Conservation (phyloP, 176 grass and related monocot species). For the Thalia dealbata region DNA sequence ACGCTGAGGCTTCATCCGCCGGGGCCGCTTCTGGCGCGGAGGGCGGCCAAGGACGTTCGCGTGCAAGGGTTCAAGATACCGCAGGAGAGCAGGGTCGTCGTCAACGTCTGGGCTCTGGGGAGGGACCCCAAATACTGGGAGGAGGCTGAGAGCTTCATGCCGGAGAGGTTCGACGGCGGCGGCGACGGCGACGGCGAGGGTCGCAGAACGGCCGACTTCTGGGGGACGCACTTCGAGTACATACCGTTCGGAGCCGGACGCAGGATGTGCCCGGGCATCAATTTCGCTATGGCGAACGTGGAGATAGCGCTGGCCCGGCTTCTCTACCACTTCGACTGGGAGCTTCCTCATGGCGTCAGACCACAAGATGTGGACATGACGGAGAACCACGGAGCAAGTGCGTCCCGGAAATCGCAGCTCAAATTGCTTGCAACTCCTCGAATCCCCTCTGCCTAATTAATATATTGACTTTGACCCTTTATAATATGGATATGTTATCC, state of each 20-base stretch:
- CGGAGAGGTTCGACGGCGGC: slow-evolving; percentile 7
- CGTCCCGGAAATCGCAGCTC: background rate
- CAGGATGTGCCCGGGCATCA: background rate
- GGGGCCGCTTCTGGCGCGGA: background rate
- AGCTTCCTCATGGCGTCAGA: background rate
- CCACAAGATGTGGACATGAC: slow-evolving; percentile 3
- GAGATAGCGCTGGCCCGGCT: background rate
- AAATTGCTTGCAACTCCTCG: background rate
- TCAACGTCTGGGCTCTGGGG: slow-evolving; percentile 3
- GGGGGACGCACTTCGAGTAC: background rate
- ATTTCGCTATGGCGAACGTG: background rate
- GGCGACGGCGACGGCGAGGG: too few relatives aligned
- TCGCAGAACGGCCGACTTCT: background rate
- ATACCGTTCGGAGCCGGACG: background rate
- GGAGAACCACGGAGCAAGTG: background rate
- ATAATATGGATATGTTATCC: too few relatives aligned
- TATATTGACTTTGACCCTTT: too few relatives aligned
- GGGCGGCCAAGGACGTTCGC: background rate
- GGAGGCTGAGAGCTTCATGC: background rate
- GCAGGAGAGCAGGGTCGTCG: background rate
- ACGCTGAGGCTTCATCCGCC: slow-evolving; percentile 2
- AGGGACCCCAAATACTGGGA: background rate
- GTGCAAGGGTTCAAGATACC: background rate
- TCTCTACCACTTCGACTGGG: slow-evolving; percentile 14
- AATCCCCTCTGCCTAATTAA: background rate